Base-by-base conservation (phyloP, 805 yeast species). In the Candida tibetensis region DNA sequence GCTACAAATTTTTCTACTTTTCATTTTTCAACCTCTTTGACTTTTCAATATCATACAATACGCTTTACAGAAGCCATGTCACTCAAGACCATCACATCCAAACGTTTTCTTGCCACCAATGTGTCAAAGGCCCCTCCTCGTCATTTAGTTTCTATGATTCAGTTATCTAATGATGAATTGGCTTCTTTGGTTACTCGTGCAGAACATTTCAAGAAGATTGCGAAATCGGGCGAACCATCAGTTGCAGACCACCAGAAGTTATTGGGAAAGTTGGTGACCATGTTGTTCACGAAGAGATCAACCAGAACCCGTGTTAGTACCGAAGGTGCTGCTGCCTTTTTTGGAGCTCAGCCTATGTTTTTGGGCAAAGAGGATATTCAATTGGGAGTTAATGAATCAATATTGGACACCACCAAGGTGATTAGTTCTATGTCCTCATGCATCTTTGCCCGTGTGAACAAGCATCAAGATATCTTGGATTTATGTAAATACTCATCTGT, bases 301-400 rank as follows among this genome's bases (percentile, higher is more conserved):
- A 93, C 99, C 17, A 77, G 99, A 64, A 93, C 99, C 17, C 80
- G 99, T 63, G 78, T 93, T 27, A 88, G 96, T 17, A 74, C 90
- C 8, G 99, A 93, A 60, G 97, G 95, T 35, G 99, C 99, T 12
- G 85, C 90, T 9, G 75, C 85, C 2, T 89, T 84, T 58, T 85
- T 91, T 49, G 98, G 98, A 14, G 98, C 90, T 5, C 93, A 83
- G 51, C 96, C 99, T 9, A 85, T 93, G 93, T 93, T 93, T 55
- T 71, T 93, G 48, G 98, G 99, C 35, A 88, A 85, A 52, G 96
- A 90, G 50, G 99, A 93, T 53, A 93, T 93, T 57, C 99, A 93
- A 64, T 71, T 93, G 39, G 99, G 99, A 30, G 96, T 88, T 30
- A 93, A 93, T 57, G 99, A 93, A 69, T 76, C 93, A 0, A 66